Conservation (phyloP, 2,329 filamentous ascomycete genomes). For the Fusarium annulatum region DNA sequence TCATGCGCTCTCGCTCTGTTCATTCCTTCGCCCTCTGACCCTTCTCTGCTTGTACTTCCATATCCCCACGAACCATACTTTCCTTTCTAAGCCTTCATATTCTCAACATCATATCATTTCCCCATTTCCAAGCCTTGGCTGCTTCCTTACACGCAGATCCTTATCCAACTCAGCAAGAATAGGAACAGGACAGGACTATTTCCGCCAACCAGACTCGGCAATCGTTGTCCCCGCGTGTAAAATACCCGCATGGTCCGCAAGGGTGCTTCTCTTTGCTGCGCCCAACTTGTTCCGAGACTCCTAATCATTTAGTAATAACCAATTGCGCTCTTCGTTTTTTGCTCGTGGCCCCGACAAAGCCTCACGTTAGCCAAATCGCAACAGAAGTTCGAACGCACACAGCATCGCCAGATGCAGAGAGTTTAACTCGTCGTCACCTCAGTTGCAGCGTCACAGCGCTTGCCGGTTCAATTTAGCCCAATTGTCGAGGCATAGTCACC, state of each 20-base stretch:
- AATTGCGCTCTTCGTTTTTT: slow-evolving; percentile 40
- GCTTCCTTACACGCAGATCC: slow-evolving; percentile 33
- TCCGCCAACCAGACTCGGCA: slow-evolving; percentile 40
- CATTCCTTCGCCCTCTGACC: slow-evolving; percentile 25
- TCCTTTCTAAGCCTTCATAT: slow-evolving; percentile 16
- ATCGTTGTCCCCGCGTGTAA: slow-evolving; percentile 40
- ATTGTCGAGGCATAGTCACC: slow-evolving; percentile 23
- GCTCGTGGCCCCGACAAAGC: slow-evolving; percentile 37
- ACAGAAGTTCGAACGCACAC: slow-evolving; percentile 18
- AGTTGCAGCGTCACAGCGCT: slow-evolving; percentile 30
- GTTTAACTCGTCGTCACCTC: slow-evolving; percentile 17
- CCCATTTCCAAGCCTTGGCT: slow-evolving; percentile 29
- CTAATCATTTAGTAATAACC: slow-evolving; percentile 28
- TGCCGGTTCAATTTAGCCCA: slow-evolving; percentile 11
- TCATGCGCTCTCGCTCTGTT: slow-evolving; percentile 20
- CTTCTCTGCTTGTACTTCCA: slow-evolving; percentile 13
- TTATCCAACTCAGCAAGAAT: slow-evolving; percentile 27
- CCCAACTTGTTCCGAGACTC: slow-evolving; percentile 32
- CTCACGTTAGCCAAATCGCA: slow-evolving; percentile 12
- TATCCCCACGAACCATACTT: slow-evolving; percentile 3
- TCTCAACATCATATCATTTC: slow-evolving; percentile 16
- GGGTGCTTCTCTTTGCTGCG: slow-evolving; percentile 23
- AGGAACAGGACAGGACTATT: slow-evolving; percentile 14
- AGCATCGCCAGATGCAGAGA: slow-evolving; percentile 24
- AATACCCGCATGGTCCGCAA: slow-evolving; percentile 35